A percentile compares a stretch with the other conserved stretches of the same genome.
These are phyloP conservation scores for Flaveria brownii DNA, from an alignment of 129 eudicot genomes.

Conservation along the genomic window DNA sequence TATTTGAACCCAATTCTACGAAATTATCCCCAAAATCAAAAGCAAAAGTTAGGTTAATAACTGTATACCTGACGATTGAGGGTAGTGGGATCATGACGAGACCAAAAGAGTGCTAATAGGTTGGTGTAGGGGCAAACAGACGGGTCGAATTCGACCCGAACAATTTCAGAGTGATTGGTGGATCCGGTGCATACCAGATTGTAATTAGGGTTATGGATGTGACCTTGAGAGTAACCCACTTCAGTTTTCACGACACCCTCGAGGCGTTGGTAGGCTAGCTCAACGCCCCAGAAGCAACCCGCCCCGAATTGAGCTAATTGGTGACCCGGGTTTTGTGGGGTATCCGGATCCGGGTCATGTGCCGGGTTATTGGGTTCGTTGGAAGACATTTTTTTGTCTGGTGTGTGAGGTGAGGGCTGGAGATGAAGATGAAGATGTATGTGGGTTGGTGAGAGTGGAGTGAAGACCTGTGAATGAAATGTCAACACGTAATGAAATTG, in stretches of 20 bases:
- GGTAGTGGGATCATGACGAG: conserved; percentile 87
- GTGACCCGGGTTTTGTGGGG: not conserved
- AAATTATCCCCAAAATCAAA: not conserved
- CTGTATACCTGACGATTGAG: conserved; percentile 84
- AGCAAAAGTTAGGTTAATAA: not conserved
- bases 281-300: conserved; percentile 13
- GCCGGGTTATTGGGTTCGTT: not conserved
- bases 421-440: no score
- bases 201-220: conserved; percentile 66
- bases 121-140: conserved; percentile 49
- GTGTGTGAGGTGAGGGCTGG: not conserved
- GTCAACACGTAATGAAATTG: not conserved
- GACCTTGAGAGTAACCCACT: conserved; percentile 93
- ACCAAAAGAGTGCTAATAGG: conserved; percentile 76
- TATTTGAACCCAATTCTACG: no score
- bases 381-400: not conserved
- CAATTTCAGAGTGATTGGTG: conserved; percentile 73
- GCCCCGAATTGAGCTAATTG: conserved; percentile 8
- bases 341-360: conserved; percentile 6
- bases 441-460: not conserved
- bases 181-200: conserved; percentile 66
- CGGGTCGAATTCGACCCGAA: conserved; percentile 91
- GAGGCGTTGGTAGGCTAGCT: conserved; percentile 2
- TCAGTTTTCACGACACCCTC: not conserved
- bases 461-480: not conserved